Percentiles rank a stretch among this genome's conserved stretches.
Conservation (phyloP, 441 rosid genomes). For the Erodium chrysanthum region DNA sequence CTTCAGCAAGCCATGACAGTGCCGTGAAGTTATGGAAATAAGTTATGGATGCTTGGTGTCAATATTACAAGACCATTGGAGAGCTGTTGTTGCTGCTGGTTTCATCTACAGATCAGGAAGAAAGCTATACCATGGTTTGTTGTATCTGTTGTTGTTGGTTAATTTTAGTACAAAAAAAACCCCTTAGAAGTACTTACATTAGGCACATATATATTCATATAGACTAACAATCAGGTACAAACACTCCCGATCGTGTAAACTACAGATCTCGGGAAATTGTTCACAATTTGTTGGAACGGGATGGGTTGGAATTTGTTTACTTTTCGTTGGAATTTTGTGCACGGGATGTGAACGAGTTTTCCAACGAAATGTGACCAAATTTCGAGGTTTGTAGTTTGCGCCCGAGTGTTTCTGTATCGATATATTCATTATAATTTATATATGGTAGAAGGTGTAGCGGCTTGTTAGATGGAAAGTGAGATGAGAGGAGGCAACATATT, state of each 20-base stretch:
- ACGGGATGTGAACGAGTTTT: too few relatives aligned
- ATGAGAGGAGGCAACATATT: not conserved
- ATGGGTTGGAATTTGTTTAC: too few relatives aligned
- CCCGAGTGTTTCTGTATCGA: too few relatives aligned
- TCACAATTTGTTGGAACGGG: too few relatives aligned
- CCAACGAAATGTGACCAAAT: too few relatives aligned
- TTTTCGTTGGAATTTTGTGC: too few relatives aligned
- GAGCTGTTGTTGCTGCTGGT: not conserved
- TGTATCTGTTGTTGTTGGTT: not conserved
- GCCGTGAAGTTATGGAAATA: slow-evolving; percentile 61
- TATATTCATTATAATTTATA: too few relatives aligned
- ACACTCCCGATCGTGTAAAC: too few relatives aligned
- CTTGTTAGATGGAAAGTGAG: not conserved
- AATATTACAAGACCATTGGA: not conserved
- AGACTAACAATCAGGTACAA: too few relatives aligned
- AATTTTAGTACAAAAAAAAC: not conserved
- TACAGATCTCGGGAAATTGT: too few relatives aligned
- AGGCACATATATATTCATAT: not conserved
- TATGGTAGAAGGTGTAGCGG: not conserved
- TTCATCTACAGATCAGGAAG: not conserved
- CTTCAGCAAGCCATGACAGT: slow-evolving; percentile 60
- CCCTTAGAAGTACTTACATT: not conserved
- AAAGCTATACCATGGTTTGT: not conserved
- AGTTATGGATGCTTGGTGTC: not conserved
- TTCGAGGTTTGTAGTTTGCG: too few relatives aligned